phyloP scores from a whole-genome alignment of 305 asterid genomes.

The Solanum hybrid region DNA sequence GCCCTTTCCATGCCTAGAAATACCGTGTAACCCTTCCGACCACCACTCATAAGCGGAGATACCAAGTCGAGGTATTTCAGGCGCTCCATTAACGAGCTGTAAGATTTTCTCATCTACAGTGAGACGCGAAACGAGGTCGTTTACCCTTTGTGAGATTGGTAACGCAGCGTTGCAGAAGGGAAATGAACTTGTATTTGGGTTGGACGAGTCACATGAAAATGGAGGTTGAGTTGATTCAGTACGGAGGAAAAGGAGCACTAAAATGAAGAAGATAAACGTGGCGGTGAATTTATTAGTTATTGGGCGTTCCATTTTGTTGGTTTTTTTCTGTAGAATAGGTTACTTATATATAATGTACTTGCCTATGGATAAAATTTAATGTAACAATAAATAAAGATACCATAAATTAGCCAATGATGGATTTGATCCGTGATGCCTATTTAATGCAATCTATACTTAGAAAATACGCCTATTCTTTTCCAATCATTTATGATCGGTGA shows the following conservation, averaged over 20 bases:
- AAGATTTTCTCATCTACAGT: constrained; percentile 65
- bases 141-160: constrained; percentile 30
- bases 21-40: constrained; percentile 78
- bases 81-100: constrained; percentile 57
- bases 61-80: constrained; percentile 54
- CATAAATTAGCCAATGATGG: background rate
- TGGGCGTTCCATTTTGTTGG: background rate
- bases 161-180: constrained; percentile 42
- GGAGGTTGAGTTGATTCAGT: constrained; percentile 32
- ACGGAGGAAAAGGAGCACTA: background rate
- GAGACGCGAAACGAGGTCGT: constrained; percentile 48
- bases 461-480: background rate
- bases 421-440: background rate
- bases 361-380: background rate
- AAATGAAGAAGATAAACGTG: background rate
- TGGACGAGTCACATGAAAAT: constrained; percentile 43
- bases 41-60: constrained; percentile 78
- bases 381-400: background rate
- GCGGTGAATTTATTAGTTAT: background rate
- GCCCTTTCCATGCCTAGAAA: constrained; percentile 56
- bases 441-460: background rate
- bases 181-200: constrained; percentile 26
- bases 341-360: background rate
- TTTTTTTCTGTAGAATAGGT: background rate
- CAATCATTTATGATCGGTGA: background rate